Evolutionary conservation across 2,329 filamentous ascomycete genomes (phyloP), one percentile per base, ranked within the genome.

Genomic region (Fusarium goolgardi): DNA sequence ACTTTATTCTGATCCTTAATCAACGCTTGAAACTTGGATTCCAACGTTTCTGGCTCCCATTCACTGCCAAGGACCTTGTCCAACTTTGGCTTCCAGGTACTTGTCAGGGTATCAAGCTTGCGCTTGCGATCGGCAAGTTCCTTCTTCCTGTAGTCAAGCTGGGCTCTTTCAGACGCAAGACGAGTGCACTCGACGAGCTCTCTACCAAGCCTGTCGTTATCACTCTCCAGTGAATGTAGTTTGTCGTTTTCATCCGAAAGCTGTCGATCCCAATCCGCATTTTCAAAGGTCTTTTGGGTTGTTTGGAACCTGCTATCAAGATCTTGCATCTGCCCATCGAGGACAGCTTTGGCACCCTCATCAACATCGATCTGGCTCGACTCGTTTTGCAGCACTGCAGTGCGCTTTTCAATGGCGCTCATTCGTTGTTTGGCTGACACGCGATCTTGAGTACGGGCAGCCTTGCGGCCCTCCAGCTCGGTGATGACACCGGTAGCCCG

Each of bases 171-270:
- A 6, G 90, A 89, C 8, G 94, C 93, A 59, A 92, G 86, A 59
- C 90, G 89, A 4, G 92, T 97, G 60, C 91, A 93, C 72, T 96
- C 91, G 11, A 94, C 86, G 35, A 97, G 86, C 75, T 98, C 95
- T n/a, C 85, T 82, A 44, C 91, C 90, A 29, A 98, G 84, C 69
- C 85, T 88, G 35, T 91, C 88, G 61, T 86, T 90, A 72, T 91
- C 88, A 21, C 86, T 88, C 73, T 97, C 93, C 3, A 96, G 80
- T 43, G 86, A 83, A 64, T 87, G 86, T 13, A 96, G 82, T 65
- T 88, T 85, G 16, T 83, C 79, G 51, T 93, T 90, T 53, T 89
- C 86, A 32, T 87, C 82, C 45, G 89, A 85, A 21, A 97, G 84
- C 66, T 91, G 88, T 29, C 82, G 81, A 65, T 97, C 94, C 82